Base-by-base conservation (phyloP, 2,329 filamentous ascomycete genomes). In the Fusarium ramigenum region DNA sequence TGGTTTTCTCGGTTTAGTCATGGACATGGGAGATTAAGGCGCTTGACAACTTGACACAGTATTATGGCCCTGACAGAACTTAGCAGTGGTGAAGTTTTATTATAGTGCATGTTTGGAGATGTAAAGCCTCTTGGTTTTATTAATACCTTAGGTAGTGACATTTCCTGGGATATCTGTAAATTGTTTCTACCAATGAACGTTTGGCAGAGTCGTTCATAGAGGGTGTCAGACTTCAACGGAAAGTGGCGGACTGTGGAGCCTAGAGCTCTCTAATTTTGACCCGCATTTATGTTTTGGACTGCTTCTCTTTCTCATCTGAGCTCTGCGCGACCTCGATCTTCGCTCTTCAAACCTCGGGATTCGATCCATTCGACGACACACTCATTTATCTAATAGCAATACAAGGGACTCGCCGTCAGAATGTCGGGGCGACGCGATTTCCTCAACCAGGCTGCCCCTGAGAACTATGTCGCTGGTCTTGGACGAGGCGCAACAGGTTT, bases 401-500 rank as follows among this genome's bases (percentile, higher is more conserved):
- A 66, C 43, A 58, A 54, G 56, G 53, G 75, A 74, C 60, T 67
- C 67, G 68, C 62, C 54, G 73, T 69, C 69, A 83, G 72, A n/a
- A 89, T 89, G 87, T 83, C 87, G 56, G 84, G 83, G 78, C 92
- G 94, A 85, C 88, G 89, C 79, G 95, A 98, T 83, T 98, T 98
- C 79, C 84, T 98, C 69, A 95, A 89, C 83, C 95, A 97, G 83
- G 92, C 93, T 70, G 93, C 93, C 62, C 93, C 93, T 18, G 93
- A 95, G 78, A 96, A 95, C 83, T 96, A 96, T 80, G 96, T 99
- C 73, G 96, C 96, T 73, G 96, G 96, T 89, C 91, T 99, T 72
- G 96, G 96, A 84, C 93, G 97, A 88, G 96, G 96, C 84, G 97
- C 97, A 28, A 99, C 96, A 12, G 96, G 97, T 69, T 99, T 99